These are phyloP conservation scores for Rosa chinensis DNA, from an alignment of 306 rosid genomes.

Conservation along the genomic window DNA sequence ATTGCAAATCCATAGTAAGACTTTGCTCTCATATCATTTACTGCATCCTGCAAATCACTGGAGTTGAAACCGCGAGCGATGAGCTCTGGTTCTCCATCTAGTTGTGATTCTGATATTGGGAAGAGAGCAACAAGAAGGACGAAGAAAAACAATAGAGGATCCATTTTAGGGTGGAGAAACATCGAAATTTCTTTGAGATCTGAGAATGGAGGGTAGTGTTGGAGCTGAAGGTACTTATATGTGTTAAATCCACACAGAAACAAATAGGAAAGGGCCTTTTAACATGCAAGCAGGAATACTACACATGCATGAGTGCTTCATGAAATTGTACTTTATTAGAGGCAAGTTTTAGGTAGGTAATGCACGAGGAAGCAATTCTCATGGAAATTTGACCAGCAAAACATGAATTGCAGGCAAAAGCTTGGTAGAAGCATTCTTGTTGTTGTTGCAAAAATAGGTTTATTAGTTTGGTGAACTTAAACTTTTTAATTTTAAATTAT, in stretches of 20 bases:
- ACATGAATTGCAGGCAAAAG: background rate
- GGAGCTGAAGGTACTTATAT: background rate
- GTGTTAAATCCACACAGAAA: background rate
- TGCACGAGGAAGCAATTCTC: slow-evolving; percentile 11
- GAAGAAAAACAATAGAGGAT: slow-evolving; percentile 19
- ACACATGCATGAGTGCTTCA: background rate
- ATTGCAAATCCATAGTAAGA: slow-evolving; percentile 53
- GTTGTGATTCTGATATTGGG: slow-evolving; percentile 30
- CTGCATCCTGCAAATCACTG: slow-evolving; percentile 42
- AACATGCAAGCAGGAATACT: background rate
- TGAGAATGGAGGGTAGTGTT: background rate
- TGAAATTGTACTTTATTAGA: background rate
- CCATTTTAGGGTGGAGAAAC: slow-evolving; percentile 20
- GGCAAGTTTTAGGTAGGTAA: slow-evolving; percentile 9
- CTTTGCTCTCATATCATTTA: slow-evolving; percentile 49
- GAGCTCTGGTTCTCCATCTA: slow-evolving; percentile 1
- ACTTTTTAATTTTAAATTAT: background rate
- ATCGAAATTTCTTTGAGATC: background rate
- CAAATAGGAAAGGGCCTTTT: background rate
- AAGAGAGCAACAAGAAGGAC: slow-evolving; percentile 27
- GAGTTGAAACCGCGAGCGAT: slow-evolving; percentile 24
- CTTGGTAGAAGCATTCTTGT: background rate
- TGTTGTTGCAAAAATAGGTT: background rate
- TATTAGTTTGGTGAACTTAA: background rate
- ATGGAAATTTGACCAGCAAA: slow-evolving; percentile 8